Percentiles rank a stretch among this genome's conserved stretches.
These are phyloP conservation scores for Lachancea mirantina DNA, from an alignment of 805 yeast species.

Conservation along the genomic window DNA sequence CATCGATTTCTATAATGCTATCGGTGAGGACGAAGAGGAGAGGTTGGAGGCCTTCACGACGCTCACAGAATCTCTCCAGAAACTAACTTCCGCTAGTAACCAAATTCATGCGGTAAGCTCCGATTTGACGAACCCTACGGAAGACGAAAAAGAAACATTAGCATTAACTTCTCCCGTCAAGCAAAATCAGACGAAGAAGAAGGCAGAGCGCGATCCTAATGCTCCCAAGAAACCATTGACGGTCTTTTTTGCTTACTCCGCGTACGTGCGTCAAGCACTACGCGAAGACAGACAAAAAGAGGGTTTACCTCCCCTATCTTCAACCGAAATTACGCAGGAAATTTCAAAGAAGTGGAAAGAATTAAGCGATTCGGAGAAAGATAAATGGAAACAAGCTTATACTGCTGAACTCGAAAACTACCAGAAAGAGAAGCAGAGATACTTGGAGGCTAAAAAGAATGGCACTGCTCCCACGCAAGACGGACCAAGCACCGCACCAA, in stretches of 20 bases:
- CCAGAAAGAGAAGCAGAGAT: slow-evolving; percentile 40
- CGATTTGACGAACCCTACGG: slow-evolving; percentile 30
- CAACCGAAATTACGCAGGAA: slow-evolving; percentile 71
- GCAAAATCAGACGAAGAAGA: slow-evolving; percentile 35
- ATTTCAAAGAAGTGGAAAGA: slow-evolving; percentile 76
- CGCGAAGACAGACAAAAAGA: slow-evolving; percentile 57
- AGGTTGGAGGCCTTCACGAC: slow-evolving; percentile 40
- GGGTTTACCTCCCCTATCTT: slow-evolving; percentile 57
- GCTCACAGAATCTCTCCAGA: slow-evolving; percentile 36
- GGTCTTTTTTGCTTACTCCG: slow-evolving; percentile 72
- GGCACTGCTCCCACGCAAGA: slow-evolving; percentile 25
- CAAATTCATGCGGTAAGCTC: slow-evolving; percentile 26
- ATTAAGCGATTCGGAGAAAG: slow-evolving; percentile 62
- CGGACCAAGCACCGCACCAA: slow-evolving; percentile 35
- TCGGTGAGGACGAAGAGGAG: slow-evolving; percentile 41
- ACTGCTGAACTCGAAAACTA: slow-evolving; percentile 38
- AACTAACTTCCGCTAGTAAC: slow-evolving; percentile 33
- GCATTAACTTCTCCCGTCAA: slow-evolving; percentile 14
- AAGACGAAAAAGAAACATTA: slow-evolving; percentile 27
- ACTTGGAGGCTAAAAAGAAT: slow-evolving; percentile 40
- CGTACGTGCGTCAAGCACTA: slow-evolving; percentile 62
- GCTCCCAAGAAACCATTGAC: slow-evolving; percentile 96
- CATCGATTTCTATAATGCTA: slow-evolving; percentile 61
- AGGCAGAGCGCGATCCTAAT: slow-evolving; percentile 70
- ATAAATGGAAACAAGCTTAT: slow-evolving; percentile 58